Percentiles rank a stretch among this genome's conserved stretches.
phyloP scores from a whole-genome alignment of 164 flowering plant genomes.

The Magnolia officinalis region DNA sequence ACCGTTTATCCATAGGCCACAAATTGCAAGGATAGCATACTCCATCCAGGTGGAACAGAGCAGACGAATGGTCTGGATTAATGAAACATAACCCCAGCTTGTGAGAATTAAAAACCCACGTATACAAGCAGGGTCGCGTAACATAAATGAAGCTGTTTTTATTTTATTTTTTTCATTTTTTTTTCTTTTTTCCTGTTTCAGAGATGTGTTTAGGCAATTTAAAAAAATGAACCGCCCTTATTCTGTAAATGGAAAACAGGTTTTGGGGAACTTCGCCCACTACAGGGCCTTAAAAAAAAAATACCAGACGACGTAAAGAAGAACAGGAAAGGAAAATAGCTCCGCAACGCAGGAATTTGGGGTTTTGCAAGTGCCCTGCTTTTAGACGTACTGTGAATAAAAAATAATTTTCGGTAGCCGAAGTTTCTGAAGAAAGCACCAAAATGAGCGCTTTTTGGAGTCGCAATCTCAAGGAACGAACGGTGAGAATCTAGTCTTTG shows the following conservation, averaged over 20 bases:
- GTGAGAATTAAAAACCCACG: no score
- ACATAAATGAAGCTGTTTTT: no score
- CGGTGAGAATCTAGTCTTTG: not conserved
- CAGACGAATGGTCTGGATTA: no score
- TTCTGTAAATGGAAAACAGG: not conserved
- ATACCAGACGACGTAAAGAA: not conserved
- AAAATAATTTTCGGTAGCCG: conserved; percentile 18
- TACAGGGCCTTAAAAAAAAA: not conserved
- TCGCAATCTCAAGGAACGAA: conserved; percentile 2
- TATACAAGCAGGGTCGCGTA: no score
- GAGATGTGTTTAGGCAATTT: not conserved
- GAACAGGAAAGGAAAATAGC: not conserved
- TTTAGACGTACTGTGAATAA: conserved; percentile 10
- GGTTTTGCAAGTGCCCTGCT: not conserved
- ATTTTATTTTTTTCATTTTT: no score
- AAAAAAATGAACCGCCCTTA: not conserved
- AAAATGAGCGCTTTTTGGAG: not conserved
- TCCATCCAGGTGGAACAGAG: no score
- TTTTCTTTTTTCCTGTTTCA: no score
- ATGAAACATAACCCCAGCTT: no score
- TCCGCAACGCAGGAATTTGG: not conserved
- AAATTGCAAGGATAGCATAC: no score
- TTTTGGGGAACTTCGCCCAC: not conserved
- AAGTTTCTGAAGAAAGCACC: conserved; percentile 33
- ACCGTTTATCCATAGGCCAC: no score